phyloP scores from a whole-genome alignment of 345 rosid species.

The Crucihimalaya himalaica region DNA sequence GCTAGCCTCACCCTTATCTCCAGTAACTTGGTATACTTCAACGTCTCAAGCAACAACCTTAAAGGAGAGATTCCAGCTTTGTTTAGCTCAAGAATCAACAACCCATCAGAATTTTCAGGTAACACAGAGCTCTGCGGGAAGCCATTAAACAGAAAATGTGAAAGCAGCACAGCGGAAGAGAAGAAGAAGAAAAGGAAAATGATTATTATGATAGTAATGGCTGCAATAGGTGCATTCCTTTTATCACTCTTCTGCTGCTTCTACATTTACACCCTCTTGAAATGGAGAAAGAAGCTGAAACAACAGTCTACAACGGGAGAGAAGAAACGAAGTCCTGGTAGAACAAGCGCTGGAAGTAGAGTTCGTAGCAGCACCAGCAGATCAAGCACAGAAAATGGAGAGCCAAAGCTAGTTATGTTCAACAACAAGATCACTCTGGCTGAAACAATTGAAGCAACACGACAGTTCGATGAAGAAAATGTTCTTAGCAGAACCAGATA shows the following conservation, averaged over 20 bases:
- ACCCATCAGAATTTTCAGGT: constrained; percentile 57
- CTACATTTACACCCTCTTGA: constrained; percentile 75
- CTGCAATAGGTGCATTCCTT: constrained; percentile 58
- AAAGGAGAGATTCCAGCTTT: constrained; percentile 68
- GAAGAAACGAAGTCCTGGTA: constrained; percentile 83
- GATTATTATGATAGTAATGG: constrained; percentile 59
- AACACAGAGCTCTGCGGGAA: constrained; percentile 71
- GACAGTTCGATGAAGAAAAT: constrained; percentile 91
- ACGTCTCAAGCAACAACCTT: constrained; percentile 73
- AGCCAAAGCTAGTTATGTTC: constrained; percentile 91
- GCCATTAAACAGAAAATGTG: constrained; percentile 60
- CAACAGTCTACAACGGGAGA: constrained; percentile 64
- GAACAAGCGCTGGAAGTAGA: constrained; percentile 81
- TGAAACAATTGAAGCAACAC: constrained; percentile 84
- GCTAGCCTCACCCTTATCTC: constrained; percentile 49
- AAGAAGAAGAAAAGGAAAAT: constrained; percentile 58
- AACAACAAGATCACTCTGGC: constrained; percentile 84
- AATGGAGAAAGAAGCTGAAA: constrained; percentile 82
- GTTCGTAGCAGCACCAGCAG: constrained; percentile 70
- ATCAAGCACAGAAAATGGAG: constrained; percentile 74
- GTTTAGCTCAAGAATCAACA: constrained; percentile 61
- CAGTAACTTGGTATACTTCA: constrained; percentile 55
- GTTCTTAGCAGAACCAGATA: constrained; percentile 77
- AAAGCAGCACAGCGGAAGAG: constrained; percentile 35
- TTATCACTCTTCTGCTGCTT: constrained; percentile 79